These are phyloP conservation scores for Chrysochromulina tobinii DNA, from an alignment of 78 protist genomes.

Conservation along the genomic window DNA sequence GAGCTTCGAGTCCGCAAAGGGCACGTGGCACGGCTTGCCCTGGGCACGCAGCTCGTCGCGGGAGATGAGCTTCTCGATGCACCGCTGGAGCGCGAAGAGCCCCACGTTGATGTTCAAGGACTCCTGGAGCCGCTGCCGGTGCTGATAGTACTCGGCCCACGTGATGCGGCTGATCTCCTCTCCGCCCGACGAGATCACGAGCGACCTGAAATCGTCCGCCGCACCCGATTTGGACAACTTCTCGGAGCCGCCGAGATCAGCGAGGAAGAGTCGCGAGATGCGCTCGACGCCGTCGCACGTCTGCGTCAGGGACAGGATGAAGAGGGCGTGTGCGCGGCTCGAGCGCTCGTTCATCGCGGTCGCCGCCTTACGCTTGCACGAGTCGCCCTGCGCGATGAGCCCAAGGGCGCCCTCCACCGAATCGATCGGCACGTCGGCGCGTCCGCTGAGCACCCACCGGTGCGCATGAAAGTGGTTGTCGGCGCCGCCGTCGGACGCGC, in stretches of 20 bases:
- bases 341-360: constrained; percentile 57
- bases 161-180: background rate
- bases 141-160: background rate
- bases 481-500: background rate
- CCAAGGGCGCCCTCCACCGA: background rate
- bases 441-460: background rate
- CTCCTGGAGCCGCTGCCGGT: background rate
- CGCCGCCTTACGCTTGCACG: constrained; percentile 13
- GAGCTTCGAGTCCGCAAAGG: constrained; percentile 35
- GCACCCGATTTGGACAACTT: background rate
- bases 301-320: constrained; percentile 36
- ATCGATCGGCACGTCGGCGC: background rate
- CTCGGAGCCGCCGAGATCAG: constrained; percentile 46
- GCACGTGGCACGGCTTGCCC: constrained; percentile 28
- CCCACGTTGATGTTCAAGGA: constrained; percentile 8
- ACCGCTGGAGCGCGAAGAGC: constrained; percentile 25
- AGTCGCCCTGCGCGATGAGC: background rate
- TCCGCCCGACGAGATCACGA: background rate
- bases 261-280: background rate
- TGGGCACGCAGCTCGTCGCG: background rate
- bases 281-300: background rate
- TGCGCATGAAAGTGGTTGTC: background rate
- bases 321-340: constrained; percentile 56
- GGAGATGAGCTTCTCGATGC: constrained; percentile 9
- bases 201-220: background rate